Evolutionary conservation across 306 rosid genomes (phyloP).

Genomic region (Gastrolobium bilobum): DNA sequence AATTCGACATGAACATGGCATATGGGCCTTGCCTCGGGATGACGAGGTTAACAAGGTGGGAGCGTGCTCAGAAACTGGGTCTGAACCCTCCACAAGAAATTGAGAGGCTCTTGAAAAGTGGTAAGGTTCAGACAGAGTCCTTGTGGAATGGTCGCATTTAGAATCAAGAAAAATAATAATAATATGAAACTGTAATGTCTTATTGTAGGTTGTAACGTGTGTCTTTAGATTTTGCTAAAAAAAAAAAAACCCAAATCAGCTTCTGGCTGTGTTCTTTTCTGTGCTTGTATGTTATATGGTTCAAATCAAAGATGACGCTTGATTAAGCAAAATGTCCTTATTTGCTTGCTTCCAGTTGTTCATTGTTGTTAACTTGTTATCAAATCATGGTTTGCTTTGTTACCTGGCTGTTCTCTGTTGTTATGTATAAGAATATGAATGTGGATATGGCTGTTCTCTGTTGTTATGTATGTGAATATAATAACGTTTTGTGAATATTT

Average conservation of each 20-base stretch:
- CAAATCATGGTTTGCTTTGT: slow-evolving; percentile 10
- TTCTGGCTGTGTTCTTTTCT: slow-evolving; percentile 48
- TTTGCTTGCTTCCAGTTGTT: neutral
- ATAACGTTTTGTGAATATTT: too few species aligned
- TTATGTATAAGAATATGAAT: neutral
- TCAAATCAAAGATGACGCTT: neutral
- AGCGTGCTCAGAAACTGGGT: slow-evolving; percentile 77
- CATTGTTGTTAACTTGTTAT: neutral
- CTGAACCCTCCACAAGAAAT: slow-evolving; percentile 75
- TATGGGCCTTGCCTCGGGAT: slow-evolving; percentile 90
- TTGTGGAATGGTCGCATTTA: slow-evolving; percentile 73
- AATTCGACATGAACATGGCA: slow-evolving; percentile 83
- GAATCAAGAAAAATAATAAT: neutral
- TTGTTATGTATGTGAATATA: too few species aligned
- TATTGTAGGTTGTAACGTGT: neutral
- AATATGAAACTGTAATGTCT: neutral
- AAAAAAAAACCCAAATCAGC: slow-evolving; percentile 11
- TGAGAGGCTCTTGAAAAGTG: slow-evolving; percentile 55
- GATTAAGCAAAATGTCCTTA: neutral
- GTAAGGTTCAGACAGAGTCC: slow-evolving; percentile 54
- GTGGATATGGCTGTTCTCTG: too few species aligned
- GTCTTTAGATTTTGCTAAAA: slow-evolving; percentile 19
- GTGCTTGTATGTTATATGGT: slow-evolving; percentile 27
- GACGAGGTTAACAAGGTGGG: slow-evolving; percentile 77
- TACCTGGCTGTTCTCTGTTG: neutral